A percentile compares a stretch with the other conserved stretches of the same genome.
phyloP scores from a whole-genome alignment of 2,329 filamentous ascomycete species.

The Colletotrichum tropicicola region DNA sequence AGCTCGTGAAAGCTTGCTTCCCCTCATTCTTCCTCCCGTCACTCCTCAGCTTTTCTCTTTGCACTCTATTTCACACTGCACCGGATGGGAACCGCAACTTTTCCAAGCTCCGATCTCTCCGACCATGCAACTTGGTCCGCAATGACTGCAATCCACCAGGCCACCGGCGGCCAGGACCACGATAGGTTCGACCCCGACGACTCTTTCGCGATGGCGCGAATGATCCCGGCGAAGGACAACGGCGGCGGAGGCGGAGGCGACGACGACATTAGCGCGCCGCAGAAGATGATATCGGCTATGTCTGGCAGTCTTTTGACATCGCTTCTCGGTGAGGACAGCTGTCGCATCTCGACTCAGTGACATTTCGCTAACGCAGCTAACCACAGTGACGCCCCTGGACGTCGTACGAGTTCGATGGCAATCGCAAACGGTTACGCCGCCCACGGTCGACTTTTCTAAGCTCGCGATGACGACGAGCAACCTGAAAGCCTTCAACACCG shows the following conservation, averaged over 20 bases:
- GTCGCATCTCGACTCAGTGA: background rate
- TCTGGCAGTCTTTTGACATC: slow-evolving; percentile 91
- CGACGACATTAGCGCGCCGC: slow-evolving; percentile 78
- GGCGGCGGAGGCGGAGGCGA: slow-evolving; percentile 39
- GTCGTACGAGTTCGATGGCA: slow-evolving; percentile 96
- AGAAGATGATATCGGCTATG: slow-evolving; percentile 96
- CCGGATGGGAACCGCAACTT: slow-evolving; percentile 4
- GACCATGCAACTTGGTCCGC: slow-evolving; percentile 28
- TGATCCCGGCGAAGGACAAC: slow-evolving; percentile 34
- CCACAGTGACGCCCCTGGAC: slow-evolving; percentile 88
- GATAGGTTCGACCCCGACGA: slow-evolving; percentile 39
- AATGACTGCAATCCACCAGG: slow-evolving; percentile 25
- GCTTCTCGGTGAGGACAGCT: slow-evolving; percentile 73
- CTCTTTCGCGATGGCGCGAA: slow-evolving; percentile 39
- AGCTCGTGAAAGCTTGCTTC: slow-evolving; percentile 21
- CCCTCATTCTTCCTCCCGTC: background rate
- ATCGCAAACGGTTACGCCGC: slow-evolving; percentile 72
- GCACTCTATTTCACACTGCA: background rate
- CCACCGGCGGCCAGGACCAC: slow-evolving; percentile 35
- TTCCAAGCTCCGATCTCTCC: slow-evolving; percentile 14
- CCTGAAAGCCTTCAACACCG: slow-evolving; percentile 74
- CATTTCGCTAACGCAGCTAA: slow-evolving; percentile 12
- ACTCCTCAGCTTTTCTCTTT: background rate
- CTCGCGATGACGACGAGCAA: slow-evolving; percentile 65
- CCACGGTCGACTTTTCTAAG: slow-evolving; percentile 63